Percentiles rank a stretch among this genome's conserved stretches.
phyloP scores from a whole-genome alignment of 805 yeast genomes.

The Ogataea saltuana region DNA sequence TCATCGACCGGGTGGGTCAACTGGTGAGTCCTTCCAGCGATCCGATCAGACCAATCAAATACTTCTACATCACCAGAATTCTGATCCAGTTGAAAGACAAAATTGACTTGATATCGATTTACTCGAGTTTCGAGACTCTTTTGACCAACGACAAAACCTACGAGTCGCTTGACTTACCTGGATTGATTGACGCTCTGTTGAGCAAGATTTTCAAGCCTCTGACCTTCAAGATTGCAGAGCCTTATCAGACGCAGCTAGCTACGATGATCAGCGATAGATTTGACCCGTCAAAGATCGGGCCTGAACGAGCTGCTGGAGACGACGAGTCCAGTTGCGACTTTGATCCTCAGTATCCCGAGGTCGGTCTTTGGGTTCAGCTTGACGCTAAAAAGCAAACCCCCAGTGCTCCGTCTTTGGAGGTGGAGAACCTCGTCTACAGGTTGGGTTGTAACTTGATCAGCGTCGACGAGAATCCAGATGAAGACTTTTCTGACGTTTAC shows the following conservation, averaged over 20 bases:
- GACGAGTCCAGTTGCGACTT: neutral
- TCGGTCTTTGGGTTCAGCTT: constrained; percentile 22
- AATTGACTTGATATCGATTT: constrained; percentile 21
- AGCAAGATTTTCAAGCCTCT: constrained; percentile 16
- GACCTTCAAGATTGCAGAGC: constrained; percentile 9
- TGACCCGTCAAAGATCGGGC: neutral
- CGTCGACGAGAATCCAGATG: constrained; percentile 16
- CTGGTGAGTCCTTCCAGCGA: constrained; percentile 2
- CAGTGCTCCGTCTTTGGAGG: constrained; percentile 27
- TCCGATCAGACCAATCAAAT: constrained; percentile 16
- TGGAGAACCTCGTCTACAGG: constrained; percentile 23
- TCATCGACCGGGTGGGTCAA: constrained; percentile 17
- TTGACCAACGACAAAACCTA: constrained; percentile 5
- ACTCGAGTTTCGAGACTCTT: constrained; percentile 13
- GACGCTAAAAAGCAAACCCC: constrained; percentile 18
- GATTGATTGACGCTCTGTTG: constrained; percentile 19
- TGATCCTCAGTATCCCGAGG: constrained; percentile 21
- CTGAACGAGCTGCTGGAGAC: neutral
- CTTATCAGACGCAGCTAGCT: constrained; percentile 13
- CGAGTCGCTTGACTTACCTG: constrained; percentile 17
- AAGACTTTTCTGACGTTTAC: constrained; percentile 34
- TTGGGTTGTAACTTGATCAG: constrained; percentile 19
- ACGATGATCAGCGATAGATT: constrained; percentile 17
- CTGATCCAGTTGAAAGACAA: constrained; percentile 27
- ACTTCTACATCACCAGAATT: constrained; percentile 30